These are phyloP conservation scores for Peronospora farinosa DNA, from an alignment of 352 stramenopile species.

Conservation along the genomic window DNA sequence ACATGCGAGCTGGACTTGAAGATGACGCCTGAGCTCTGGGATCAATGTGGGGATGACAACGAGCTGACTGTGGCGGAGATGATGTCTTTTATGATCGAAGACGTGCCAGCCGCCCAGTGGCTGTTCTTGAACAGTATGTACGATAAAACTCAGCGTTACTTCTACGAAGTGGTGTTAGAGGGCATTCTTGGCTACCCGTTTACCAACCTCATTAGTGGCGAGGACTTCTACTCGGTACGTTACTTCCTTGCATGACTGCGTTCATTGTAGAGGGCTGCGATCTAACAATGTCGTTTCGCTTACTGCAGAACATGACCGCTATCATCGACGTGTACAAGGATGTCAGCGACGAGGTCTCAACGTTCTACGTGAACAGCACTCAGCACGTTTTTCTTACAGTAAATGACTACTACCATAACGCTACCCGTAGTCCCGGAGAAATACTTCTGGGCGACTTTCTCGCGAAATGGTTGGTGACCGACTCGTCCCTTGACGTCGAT, in stretches of 20 bases:
- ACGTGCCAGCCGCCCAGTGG: conserved; percentile 44
- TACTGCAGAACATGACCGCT: conserved; percentile 35
- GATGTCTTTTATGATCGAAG: conserved; percentile 45
- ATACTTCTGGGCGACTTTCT: conserved; percentile 32
- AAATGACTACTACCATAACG: conserved; percentile 44
- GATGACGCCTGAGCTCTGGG: conserved; percentile 30
- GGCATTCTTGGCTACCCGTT: conserved; percentile 54
- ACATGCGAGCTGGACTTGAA: conserved; percentile 48
- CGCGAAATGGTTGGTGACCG: conserved; percentile 34
- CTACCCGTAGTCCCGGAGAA: conserved; percentile 33
- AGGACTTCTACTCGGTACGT: conserved; percentile 50
- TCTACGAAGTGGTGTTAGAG: conserved; percentile 52
- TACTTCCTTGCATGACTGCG: background rate
- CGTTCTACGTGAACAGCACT: conserved; percentile 41
- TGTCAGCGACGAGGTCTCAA: conserved; percentile 40
- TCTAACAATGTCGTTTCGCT: conserved; percentile 2
- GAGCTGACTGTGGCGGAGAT: conserved; percentile 42
- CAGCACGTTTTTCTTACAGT: conserved; percentile 50
- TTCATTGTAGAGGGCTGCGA: background rate
- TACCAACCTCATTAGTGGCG: conserved; percentile 38
- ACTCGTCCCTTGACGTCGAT: conserved; percentile 26
- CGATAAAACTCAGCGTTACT: conserved; percentile 57
- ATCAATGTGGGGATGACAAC: conserved; percentile 37
- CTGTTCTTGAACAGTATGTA: conserved; percentile 60
- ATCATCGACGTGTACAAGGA: conserved; percentile 51